phyloP scores from a whole-genome alignment of 495 filamentous ascomycete species.

The Parathielavia appendiculata region DNA sequence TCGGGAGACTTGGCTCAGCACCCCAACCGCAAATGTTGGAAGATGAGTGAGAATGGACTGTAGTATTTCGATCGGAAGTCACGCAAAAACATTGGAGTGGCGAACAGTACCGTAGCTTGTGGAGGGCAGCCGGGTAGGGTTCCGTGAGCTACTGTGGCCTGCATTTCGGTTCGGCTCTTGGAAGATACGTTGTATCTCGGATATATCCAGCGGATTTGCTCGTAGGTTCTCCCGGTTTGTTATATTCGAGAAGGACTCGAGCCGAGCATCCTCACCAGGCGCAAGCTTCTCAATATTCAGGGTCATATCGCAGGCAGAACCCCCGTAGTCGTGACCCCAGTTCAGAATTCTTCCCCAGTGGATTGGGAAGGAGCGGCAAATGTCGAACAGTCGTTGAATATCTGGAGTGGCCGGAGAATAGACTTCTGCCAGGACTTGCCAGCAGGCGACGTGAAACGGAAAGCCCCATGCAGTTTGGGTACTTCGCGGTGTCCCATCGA shows the following conservation, averaged over 20 bases:
- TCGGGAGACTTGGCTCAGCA: neutral
- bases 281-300: no score
- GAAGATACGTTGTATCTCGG: neutral
- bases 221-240: neutral
- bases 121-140: neutral
- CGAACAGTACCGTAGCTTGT: neutral
- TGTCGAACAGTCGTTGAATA: neutral
- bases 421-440: neutral
- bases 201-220: neutral
- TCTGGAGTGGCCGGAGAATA: neutral
- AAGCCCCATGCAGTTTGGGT: neutral
- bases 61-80: neutral
- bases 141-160: neutral
- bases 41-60: neutral
- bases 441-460: neutral
- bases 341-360: neutral
- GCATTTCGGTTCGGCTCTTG: neutral
- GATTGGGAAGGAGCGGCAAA: conserved; percentile 1
- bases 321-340: neutral
- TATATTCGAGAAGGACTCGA: no score
- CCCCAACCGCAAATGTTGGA: neutral
- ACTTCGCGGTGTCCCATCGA: neutral
- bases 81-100: neutral
- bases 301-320: neutral
- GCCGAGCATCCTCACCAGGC: no score